Base-by-base conservation (phyloP, 2,329 filamentous ascomycete species). In the Exophiala oligosperma region DNA sequence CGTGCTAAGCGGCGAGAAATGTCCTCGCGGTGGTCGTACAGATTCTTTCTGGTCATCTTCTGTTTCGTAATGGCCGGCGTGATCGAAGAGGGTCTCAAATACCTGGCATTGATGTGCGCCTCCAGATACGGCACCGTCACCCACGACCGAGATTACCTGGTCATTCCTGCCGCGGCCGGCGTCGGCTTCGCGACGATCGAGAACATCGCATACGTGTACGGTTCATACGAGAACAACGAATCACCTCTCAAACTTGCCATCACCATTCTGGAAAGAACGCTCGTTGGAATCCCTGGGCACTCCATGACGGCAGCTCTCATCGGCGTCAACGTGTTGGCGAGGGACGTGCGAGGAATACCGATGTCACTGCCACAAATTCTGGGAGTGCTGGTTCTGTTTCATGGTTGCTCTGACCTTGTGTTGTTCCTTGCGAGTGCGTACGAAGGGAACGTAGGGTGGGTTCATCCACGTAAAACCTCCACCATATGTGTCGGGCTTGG, bases 361-460 rank as follows among this genome's bases (percentile, higher is more conserved):
- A 28, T 62, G 32, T 50, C 48, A 46, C 17, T 52, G 26, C 43
- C 29, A 37, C 32, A 44, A 5, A 56, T 67, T 28, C 23, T 67
- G 37, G 47, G 52, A 11, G 44, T 59, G 11, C 43, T 63, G n/a
- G 54, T 61, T 7, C 14, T 67, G 8, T 56, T 66, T 32, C 64
- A 66, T 37, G 64, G 64, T 7, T 37, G 29, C 5, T 62, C 28
- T 37, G 57, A 67, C 35, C 58, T 67, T 37, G 48, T 50, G 26
- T 47, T 65, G 12, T 62, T 67, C n/a, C 43, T 43, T 29, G 43
- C 55, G 6, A 66, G 64, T 46, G 62, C 65, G n/a, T 49, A 59
- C 8, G 54, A 66, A 14, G 65, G 64, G 4, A 66, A 67, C 28
- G 59, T 67, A 11, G 65, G 65, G 17, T 67, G 65, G 64, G 41